Evolutionary conservation across 1,284 basidiomycete genomes (phyloP).

Genomic region (Chiua sp.): DNA sequence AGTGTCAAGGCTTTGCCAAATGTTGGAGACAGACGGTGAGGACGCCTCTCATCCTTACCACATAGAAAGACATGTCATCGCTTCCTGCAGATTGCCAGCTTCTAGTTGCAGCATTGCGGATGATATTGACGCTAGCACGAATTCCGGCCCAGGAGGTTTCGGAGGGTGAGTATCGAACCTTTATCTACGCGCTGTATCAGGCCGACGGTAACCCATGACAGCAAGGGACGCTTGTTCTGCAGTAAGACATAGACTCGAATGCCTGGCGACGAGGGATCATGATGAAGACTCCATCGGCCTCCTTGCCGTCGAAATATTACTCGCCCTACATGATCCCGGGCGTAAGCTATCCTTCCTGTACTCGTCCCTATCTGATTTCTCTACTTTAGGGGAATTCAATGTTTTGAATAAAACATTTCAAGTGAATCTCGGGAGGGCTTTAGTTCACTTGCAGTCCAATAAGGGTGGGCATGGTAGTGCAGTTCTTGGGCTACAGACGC

Average conservation of each 20-base stretch:
- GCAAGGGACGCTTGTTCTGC: slow-evolving; percentile 8
- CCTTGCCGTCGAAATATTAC: slow-evolving; percentile 26
- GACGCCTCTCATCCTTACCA: neutral
- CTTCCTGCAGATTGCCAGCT: slow-evolving; percentile 10
- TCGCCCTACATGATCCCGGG: slow-evolving; percentile 14
- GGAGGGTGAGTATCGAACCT: slow-evolving; percentile 8
- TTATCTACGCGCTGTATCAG: no score
- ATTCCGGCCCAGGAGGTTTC: neutral
- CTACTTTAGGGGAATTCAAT: slow-evolving; percentile 10
- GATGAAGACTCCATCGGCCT: no score
- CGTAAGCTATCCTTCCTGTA: slow-evolving; percentile 1
- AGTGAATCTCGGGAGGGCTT: slow-evolving; percentile 20
- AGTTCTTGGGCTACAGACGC: slow-evolving; percentile 8
- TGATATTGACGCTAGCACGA: slow-evolving; percentile 20
- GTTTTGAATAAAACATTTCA: slow-evolving; percentile 9
- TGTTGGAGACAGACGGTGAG: slow-evolving; percentile 21
- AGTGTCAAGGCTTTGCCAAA: slow-evolving; percentile 14
- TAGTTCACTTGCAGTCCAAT: slow-evolving; percentile 10
- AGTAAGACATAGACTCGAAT: slow-evolving; percentile 15
- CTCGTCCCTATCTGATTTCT: neutral
- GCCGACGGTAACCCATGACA: neutral
- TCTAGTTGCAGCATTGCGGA: slow-evolving; percentile 22
- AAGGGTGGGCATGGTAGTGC: no score
- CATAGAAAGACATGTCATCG: neutral
- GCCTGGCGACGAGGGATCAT: no score